Evolutionary conservation across 169 alveolate genomes (phyloP).

Genomic region (Cystoisospora suis): DNA sequence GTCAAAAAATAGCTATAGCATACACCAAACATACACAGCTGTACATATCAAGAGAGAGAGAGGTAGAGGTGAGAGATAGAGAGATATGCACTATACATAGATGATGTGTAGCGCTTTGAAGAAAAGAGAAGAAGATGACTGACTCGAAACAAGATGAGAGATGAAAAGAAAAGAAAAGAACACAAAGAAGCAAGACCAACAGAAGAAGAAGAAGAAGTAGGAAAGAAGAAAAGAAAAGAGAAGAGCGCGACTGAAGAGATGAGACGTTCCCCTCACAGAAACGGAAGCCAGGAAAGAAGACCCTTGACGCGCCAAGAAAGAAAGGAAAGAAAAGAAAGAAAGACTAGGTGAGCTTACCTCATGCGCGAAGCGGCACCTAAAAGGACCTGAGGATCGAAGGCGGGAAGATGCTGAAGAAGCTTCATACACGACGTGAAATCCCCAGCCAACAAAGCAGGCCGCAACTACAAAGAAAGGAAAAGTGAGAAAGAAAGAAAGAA

Average conservation of each 20-base stretch:
- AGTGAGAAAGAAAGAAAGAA: neutral
- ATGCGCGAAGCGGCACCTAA: neutral
- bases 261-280: neutral
- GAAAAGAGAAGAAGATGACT: neutral
- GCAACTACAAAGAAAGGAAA: constrained; percentile 48
- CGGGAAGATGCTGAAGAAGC: constrained; percentile 67
- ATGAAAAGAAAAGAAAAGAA: neutral
- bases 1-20: no score
- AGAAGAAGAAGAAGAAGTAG: no score
- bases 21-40: neutral
- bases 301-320: no score
- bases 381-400: constrained; percentile 65
- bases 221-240: neutral
- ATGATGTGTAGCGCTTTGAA: neutral
- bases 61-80: neutral
- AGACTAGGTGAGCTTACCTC: neutral
- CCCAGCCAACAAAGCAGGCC: constrained; percentile 62
- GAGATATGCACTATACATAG: neutral
- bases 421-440: constrained; percentile 67
- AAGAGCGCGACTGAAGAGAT: neutral
- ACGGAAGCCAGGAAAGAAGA: neutral
- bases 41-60: neutral
- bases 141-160: neutral
- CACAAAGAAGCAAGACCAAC: neutral
- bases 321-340: neutral